These are phyloP conservation scores for Chlamydomonas reinhardtii DNA, from an alignment of 163 green algal species.

Conservation along the genomic window DNA sequence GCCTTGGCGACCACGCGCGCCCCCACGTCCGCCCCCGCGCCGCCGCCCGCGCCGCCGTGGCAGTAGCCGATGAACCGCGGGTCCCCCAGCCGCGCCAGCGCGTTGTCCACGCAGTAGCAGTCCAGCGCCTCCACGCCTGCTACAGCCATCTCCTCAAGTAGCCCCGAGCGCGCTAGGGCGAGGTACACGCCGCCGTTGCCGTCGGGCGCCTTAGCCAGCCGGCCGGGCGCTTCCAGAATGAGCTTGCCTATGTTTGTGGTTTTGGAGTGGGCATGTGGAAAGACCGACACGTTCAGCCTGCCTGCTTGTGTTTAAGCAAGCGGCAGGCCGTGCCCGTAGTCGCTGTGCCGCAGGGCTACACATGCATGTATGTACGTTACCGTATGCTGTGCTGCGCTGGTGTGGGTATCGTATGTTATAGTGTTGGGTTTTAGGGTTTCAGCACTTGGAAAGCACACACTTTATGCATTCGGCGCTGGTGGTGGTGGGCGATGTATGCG, in stretches of 20 bases:
- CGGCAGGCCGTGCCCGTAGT: too few relatives aligned
- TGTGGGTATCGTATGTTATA: too few relatives aligned
- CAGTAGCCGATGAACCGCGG: constrained; percentile 78
- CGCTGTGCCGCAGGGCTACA: too few relatives aligned
- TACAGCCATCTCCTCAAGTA: constrained; percentile 53
- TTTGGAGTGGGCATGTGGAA: too few relatives aligned
- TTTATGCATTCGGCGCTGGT: too few relatives aligned
- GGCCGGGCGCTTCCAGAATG: constrained; percentile 77
- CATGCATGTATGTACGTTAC: too few relatives aligned
- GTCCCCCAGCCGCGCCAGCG: constrained; percentile 87
- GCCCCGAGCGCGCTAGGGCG: constrained; percentile 74
- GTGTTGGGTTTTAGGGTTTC: too few relatives aligned
- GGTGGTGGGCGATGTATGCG: too few relatives aligned
- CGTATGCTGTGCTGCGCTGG: too few relatives aligned
- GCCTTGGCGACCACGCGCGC: constrained; percentile 87
- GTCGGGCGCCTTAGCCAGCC: constrained; percentile 87
- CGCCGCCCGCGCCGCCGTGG: neutral
- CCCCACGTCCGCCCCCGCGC: constrained; percentile 62
- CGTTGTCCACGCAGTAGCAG: constrained; percentile 96
- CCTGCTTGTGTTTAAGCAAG: too few relatives aligned
- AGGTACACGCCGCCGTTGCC: constrained; percentile 97
- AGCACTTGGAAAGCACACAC: too few relatives aligned
- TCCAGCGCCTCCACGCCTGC: constrained; percentile 89
- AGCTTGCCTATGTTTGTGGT: constrained; percentile 65
- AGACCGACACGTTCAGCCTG: too few relatives aligned